Base-by-base conservation (phyloP, 495 filamentous ascomycete genomes). In the Saxispiralis lemnorum region DNA sequence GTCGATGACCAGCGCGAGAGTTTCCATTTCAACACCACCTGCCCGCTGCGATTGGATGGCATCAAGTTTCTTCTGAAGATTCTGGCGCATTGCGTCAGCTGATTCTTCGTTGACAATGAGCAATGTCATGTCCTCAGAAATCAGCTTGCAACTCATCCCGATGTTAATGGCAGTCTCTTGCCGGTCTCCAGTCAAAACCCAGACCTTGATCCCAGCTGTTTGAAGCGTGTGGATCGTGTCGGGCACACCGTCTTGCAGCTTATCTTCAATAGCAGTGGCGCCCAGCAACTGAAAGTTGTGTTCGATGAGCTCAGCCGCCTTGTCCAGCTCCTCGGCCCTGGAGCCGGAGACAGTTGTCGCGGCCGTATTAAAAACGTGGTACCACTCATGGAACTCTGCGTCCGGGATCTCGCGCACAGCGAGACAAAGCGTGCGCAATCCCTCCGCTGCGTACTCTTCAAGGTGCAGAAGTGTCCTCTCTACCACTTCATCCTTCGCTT, bases 111-210 rank as follows among this genome's bases (percentile, higher is more conserved):
- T 99, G 54, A 99, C 70, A 56, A 99, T 93, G 41, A 99, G 66
- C 11, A 99, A 68, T 44, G 87, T 93, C 92, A 99, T 99, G 49
- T 99, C 92, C 59, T 99, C 92, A 38, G 85, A 93, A 36, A 99
- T 85, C 18, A 99, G 70, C 65, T 95, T 96, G 63, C 92, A 99
- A 55, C 84, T 93, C 92, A 99, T 99, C 45, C 92, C 92, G 54
- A 99, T 99, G 56, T 99, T 99, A 66, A 99, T 99, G 39, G 92
- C 92, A 38, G 92, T 99, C 59, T 99, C 92, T 59, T 99, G 92
- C 55, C 92, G 72, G 66, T 99, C 92, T 54, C 92, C 92, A 32
- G 92, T 99, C 59, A 99, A 63, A 16, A 99, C 92, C 89, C 92
- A 99, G 36, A 99, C 76, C 64, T 99, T 99, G 62, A 99, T 96